Percentiles rank a stretch among this genome's conserved stretches.
Conservation (phyloP, 208 protist genomes). For the Trichomonas tenax region DNA sequence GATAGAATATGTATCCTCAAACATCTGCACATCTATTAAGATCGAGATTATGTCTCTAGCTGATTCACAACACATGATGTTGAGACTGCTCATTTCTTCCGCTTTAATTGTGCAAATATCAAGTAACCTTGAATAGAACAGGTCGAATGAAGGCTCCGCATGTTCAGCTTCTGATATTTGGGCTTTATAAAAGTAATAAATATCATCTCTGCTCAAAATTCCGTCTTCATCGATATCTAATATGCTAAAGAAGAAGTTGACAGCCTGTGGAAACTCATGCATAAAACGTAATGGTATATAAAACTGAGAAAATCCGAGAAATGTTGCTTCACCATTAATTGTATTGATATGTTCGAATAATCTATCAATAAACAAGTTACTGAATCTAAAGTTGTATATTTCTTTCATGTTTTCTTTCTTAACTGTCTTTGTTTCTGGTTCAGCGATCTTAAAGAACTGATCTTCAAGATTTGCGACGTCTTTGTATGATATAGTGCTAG, state of each 20-base stretch:
- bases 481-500: neutral
- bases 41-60: neutral
- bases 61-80: neutral
- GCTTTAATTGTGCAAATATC: neutral
- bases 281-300: neutral
- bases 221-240: neutral
- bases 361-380: neutral
- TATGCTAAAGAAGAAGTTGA: neutral
- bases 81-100: neutral
- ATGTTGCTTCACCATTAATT: neutral
- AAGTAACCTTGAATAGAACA: neutral
- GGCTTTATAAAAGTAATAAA: neutral
- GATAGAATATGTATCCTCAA: neutral
- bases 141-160: neutral
- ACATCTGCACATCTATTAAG: neutral
- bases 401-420: neutral
- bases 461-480: neutral
- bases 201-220: neutral
- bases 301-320: neutral
- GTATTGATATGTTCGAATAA: neutral
- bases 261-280: neutral
- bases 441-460: neutral
- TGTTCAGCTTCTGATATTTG: neutral
- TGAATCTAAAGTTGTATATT: neutral
- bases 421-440: neutral